Evolutionary conservation across 2,329 filamentous ascomycete genomes (phyloP).

Genomic region (Fusarium pseudoanthophilum): DNA sequence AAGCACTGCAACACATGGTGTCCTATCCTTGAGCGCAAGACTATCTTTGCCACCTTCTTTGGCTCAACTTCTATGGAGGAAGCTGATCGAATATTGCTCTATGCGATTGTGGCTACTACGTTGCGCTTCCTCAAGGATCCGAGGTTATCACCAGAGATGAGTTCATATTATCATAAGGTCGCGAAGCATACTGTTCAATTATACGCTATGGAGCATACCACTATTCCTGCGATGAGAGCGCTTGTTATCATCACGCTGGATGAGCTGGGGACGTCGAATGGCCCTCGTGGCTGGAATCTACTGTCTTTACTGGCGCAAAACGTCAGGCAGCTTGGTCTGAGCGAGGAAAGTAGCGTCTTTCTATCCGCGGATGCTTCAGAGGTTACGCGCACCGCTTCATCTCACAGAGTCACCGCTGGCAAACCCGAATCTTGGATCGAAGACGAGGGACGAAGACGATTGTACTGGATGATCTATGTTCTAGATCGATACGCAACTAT

Average conservation of each 20-base stretch:
- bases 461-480: slow-evolving; percentile 59
- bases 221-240: slow-evolving; percentile 52
- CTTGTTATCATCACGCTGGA: slow-evolving; percentile 56
- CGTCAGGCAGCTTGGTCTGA: slow-evolving; percentile 53
- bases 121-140: slow-evolving; percentile 55
- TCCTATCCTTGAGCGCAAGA: slow-evolving; percentile 57
- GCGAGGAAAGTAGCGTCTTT: slow-evolving; percentile 53
- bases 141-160: slow-evolving; percentile 51
- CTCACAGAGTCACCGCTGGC: slow-evolving; percentile 49
- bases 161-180: slow-evolving; percentile 52
- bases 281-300: slow-evolving; percentile 56
- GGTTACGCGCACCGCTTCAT: slow-evolving; percentile 48
- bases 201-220: slow-evolving; percentile 56
- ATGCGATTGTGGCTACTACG: slow-evolving; percentile 58
- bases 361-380: slow-evolving; percentile 49
- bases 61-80: slow-evolving; percentile 54
- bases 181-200: slow-evolving; percentile 54
- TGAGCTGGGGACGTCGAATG: slow-evolving; percentile 56
- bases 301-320: slow-evolving; percentile 53
- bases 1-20: slow-evolving; percentile 72
- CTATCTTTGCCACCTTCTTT: slow-evolving; percentile 54
- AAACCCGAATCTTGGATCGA: slow-evolving; percentile 57
- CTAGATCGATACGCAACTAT: slow-evolving; percentile 58
- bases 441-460: slow-evolving; percentile 55
- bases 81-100: slow-evolving; percentile 54